Evolutionary conservation across 176 grass and related monocot genomes (phyloP).

Genomic region (Lolium multiflorum): DNA sequence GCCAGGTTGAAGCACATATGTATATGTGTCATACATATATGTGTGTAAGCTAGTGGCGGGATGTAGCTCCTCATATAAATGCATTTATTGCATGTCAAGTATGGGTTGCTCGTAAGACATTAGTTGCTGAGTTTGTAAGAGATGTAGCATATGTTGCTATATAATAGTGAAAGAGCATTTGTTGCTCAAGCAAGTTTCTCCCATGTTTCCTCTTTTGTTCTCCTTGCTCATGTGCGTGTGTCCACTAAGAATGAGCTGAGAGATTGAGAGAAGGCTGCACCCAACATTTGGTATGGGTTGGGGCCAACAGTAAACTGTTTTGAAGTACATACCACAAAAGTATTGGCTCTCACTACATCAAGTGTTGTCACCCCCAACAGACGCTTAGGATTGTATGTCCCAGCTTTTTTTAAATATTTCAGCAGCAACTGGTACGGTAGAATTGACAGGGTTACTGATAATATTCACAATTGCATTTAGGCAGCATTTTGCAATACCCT

Average conservation of each 20-base stretch:
- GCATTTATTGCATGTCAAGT: too few relatives aligned
- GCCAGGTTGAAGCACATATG: too few relatives aligned
- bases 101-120: not conserved
- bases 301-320: not conserved
- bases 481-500: conserved; percentile 83
- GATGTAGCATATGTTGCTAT: not conserved
- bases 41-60: not conserved
- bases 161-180: not conserved
- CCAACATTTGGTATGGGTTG: conserved; percentile 1
- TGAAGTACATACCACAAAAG: conserved; percentile 78
- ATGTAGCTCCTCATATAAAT: not conserved
- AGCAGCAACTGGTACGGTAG: conserved; percentile 85
- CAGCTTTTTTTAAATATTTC: conserved; percentile 89
- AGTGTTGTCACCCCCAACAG: conserved; percentile 91
- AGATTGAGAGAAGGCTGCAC: not conserved
- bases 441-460: conserved; percentile 98
- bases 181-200: not conserved
- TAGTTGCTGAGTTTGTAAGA: not conserved
- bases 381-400: conserved; percentile 77
- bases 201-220: not conserved
- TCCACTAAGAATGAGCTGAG: not conserved
- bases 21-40: not conserved
- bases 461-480: conserved; percentile 84
- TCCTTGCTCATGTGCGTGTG: not conserved
- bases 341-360: conserved; percentile 94